Conservation (phyloP, 441 rosid species). For the Populus hybrid region DNA sequence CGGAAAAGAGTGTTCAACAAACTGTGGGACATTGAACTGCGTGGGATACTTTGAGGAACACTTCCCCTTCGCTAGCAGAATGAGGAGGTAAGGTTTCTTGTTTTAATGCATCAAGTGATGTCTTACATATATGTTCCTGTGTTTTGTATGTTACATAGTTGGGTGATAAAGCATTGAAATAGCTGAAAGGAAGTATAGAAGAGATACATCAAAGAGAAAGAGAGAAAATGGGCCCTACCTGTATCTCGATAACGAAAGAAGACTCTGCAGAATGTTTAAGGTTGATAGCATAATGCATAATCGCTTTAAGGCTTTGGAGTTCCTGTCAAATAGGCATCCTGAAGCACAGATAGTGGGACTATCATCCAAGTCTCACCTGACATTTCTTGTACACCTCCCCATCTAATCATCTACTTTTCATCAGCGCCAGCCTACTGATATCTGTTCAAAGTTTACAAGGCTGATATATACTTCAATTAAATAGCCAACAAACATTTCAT, state of each 20-base stretch:
- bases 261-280: conserved; percentile 2
- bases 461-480: neutral
- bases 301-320: neutral
- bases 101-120: neutral
- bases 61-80: neutral
- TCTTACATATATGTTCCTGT: neutral
- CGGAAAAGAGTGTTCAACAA: conserved; percentile 14
- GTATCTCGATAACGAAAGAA: neutral
- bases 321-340: neutral
- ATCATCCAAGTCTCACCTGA: neutral
- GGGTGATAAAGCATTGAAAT: neutral
- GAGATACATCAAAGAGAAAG: neutral
- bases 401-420: neutral
- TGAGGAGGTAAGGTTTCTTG: conserved; percentile 16
- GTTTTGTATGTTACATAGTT: neutral
- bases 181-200: neutral
- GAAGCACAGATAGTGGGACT: neutral
- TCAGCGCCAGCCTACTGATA: neutral
- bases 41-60: neutral
- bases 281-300: neutral
- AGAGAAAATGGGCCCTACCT: neutral
- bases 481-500: neutral
- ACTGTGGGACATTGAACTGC: conserved; percentile 16
- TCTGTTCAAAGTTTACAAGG: neutral
- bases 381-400: neutral